phyloP scores from a whole-genome alignment of 2,329 filamentous ascomycete genomes.

The Penicillium freii region DNA sequence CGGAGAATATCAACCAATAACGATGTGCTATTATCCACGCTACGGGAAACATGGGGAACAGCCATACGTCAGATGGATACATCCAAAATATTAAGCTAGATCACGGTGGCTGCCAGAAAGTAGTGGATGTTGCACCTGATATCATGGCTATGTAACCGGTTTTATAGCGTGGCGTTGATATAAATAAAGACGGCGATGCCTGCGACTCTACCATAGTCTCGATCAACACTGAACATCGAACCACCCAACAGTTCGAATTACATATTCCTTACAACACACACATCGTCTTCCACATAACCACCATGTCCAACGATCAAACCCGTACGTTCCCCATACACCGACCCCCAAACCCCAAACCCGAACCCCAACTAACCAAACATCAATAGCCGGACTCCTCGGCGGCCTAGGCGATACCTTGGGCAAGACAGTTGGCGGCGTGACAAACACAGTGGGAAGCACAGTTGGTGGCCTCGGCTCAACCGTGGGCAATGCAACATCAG shows the following conservation, averaged over 20 bases:
- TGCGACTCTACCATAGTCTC: background rate
- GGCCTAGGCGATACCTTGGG: slow-evolving; percentile 30
- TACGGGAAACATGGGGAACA: background rate
- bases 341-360: background rate
- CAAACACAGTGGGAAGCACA: slow-evolving; percentile 30
- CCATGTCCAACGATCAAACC: slow-evolving; percentile 17
- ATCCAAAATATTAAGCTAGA: background rate
- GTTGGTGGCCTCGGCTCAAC: slow-evolving; percentile 35
- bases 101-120: background rate
- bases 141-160: slow-evolving; percentile 20
- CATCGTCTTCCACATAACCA: background rate
- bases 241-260: background rate
- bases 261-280: background rate
- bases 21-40: background rate
- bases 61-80: slow-evolving; percentile 18
- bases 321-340: slow-evolving; percentile 5
- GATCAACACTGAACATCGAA: background rate
- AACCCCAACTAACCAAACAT: background rate
- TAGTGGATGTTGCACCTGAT: slow-evolving; percentile 18
- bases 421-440: slow-evolving; percentile 34
- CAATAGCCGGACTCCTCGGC: slow-evolving; percentile 26
- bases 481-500: slow-evolving; percentile 35
- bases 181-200: background rate
- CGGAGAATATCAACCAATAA: slow-evolving; percentile 12
- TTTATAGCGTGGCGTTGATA: slow-evolving; percentile 4